These are phyloP conservation scores for Podaxis sp. DNA, from an alignment of 768 basidiomycete species.

Conservation along the genomic window DNA sequence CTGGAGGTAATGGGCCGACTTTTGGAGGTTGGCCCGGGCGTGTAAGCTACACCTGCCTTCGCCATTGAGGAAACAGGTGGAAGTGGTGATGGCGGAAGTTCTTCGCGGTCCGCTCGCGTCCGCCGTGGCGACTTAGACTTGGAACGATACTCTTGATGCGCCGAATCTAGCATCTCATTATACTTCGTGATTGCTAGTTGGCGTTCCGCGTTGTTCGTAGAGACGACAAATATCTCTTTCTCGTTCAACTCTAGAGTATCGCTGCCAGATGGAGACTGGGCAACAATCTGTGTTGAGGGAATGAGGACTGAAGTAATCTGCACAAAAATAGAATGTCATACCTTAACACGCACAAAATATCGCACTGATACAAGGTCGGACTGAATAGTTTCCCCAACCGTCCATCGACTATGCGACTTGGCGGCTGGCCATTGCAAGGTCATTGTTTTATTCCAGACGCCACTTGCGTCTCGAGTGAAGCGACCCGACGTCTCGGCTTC, in stretches of 20 bases:
- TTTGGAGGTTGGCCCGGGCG: slow-evolving; percentile 4
- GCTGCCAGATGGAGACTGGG: slow-evolving; percentile 56
- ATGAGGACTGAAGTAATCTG: not conserved
- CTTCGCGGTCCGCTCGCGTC: slow-evolving; percentile 32
- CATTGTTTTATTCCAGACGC: slow-evolving; percentile 63
- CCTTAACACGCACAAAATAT: slow-evolving; percentile 74
- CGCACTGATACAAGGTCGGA: slow-evolving; percentile 63
- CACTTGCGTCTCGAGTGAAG: slow-evolving; percentile 55
- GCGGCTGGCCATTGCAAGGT: slow-evolving; percentile 72
- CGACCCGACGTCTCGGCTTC: slow-evolving; percentile 58
- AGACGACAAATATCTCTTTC: slow-evolving; percentile 63
- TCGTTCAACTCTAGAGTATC: slow-evolving; percentile 72
- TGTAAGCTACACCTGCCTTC: not conserved
- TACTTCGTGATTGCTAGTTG: slow-evolving; percentile 63
- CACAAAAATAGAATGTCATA: slow-evolving; percentile 24
- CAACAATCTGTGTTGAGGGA: slow-evolving; percentile 35
- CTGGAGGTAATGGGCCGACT: slow-evolving; percentile 29
- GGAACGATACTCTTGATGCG: slow-evolving; percentile 33
- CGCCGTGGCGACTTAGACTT: slow-evolving; percentile 62
- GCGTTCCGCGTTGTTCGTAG: slow-evolving; percentile 70
- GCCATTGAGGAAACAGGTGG: slow-evolving; percentile 18
- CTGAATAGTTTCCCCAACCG: slow-evolving; percentile 75
- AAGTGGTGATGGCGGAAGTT: slow-evolving; percentile 39
- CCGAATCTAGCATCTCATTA: slow-evolving; percentile 38
- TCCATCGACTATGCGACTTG: slow-evolving; percentile 72